phyloP scores from a whole-genome alignment of 768 basidiomycete genomes.

The Kwoniella dejecticola region DNA sequence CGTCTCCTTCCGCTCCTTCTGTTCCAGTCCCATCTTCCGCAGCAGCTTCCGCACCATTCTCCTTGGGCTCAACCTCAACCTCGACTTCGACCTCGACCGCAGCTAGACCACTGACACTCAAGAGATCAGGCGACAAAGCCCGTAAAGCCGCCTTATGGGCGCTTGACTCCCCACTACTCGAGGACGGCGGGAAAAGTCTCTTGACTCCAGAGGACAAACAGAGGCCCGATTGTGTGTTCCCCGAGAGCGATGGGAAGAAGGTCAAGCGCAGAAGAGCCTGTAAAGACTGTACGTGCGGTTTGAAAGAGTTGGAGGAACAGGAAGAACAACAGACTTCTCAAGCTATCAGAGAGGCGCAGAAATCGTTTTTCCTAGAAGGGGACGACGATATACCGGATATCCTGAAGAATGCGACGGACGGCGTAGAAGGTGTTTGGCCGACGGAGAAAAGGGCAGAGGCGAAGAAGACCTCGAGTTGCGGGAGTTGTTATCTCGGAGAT shows the following conservation, averaged over 20 bases:
- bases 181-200: conserved; percentile 79
- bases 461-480: conserved; percentile 82
- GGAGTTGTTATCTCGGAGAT: conserved; percentile 95
- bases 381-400: conserved; percentile 59
- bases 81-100: conserved; percentile 1
- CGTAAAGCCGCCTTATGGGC: conserved; percentile 90
- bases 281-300: conserved; percentile 94
- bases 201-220: conserved; percentile 79
- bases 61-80: too few species aligned
- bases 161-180: conserved; percentile 68
- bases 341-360: conserved; percentile 58
- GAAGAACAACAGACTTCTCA: conserved; percentile 59
- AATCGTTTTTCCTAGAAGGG: conserved; percentile 59
- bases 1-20: conserved; percentile 32
- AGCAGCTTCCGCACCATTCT: too few species aligned
- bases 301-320: conserved; percentile 87
- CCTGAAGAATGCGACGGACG: conserved; percentile 48
- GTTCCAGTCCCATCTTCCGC: conserved; percentile 21
- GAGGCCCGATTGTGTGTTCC: conserved; percentile 70
- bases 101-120: conserved; percentile 41
- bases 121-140: conserved; percentile 61
- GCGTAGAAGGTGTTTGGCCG: conserved; percentile 54
- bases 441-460: conserved; percentile 51
- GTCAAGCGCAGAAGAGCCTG: conserved; percentile 65
- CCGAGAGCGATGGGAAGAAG: conserved; percentile 47